Base-by-base conservation (phyloP, 148 eudicot genomes). In the Persicaria tinctoria region DNA sequence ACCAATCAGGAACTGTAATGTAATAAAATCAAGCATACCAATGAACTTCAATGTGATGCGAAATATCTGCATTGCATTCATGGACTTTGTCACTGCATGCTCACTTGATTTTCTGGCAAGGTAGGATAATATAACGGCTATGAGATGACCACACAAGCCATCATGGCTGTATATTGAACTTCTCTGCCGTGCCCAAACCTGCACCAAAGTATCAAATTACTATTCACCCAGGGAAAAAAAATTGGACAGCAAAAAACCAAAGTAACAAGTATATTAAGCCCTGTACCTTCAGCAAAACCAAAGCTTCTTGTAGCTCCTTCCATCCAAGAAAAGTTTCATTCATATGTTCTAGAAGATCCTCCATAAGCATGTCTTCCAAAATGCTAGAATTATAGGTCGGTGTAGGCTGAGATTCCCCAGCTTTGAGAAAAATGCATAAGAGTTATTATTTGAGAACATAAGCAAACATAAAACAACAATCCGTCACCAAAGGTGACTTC, bases 121-220 rank as follows among this genome's bases (percentile, higher is more conserved):
- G 84, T 92, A 92, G 46, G 83, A 83, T 82, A 95, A 51, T 70
- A 95, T 80, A 60, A 88, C 80, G 70, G 98, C 78, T 20, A 95
- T 79, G 54, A 90, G 76, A 73, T 85, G 87, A 73, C 96, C 98
- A 85, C 79, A 90, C 68, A 95, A 74, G 84, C 96, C 90, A 84
- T 95, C 97, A 83, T 90, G 83, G 75, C 85, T 73, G 80, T 82
- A 83, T 70, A 92, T 75, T 59, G 92, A 86, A 83, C 90, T 84
- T 81, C 97, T 89, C 69, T 92, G 95, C 70, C 96, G 92, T 77
- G 97, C 96, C 98, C 97, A 95, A 51, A 92, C 90, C 98, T 95
- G 78, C 73, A 90, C 14, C 76, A 87, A 27, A 48, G 64, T 5
- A 73, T 68, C 53, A 84, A 62, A 82, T 11, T 74, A 78, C 8